Base-by-base conservation (phyloP, 2,329 filamentous ascomycete species). In the Hypoxylon sp. region DNA sequence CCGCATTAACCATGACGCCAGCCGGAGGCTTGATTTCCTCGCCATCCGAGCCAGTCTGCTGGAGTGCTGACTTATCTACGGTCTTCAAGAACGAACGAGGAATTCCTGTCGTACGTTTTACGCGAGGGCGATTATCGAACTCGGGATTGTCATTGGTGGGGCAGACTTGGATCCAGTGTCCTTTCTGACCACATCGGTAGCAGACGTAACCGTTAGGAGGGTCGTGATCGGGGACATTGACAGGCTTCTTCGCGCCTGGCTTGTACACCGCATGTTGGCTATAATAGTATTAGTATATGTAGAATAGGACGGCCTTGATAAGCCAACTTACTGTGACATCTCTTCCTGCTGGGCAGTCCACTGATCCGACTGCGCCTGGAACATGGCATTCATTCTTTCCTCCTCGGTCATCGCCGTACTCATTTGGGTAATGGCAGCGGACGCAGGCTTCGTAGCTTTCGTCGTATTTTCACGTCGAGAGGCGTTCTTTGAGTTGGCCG, bases 151-250 rank as follows among this genome's bases (percentile, higher is more conserved):
- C 93, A 79, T 99, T 99, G n/a, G 95, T 99, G 6, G 96, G 96
- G 77, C 96, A 99, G 57, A 93, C 89, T 82, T 98, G 95, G 70
- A 99, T 99, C 95, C 95, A 99, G 80, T 99, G 96, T n/a, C 94
- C 96, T 82, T 98, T 98, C 80, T 98, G 92, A 68, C 94, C 92
- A 81, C 96, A 99, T 54, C 96, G 91, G 79, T 98, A 97, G 82
- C 96, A 99, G 68, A 98, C 91, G 80, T 99, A 99, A 58, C 94
- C 94, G 58, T 92, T 92, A 0, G 96, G 96, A 2, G 96, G 94
- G 50, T 96, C 93, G 77, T 97, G 94, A 74, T 97, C 94, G 3
- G 96, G 96, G 29, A 97, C 92, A 71, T 93, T 92, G 63, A 87
- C 85, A 3, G 88, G 86, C 72, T 89, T 86, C 76, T 96, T 96